Base-by-base conservation (phyloP, 331 rosid genomes). In the Malus hybrid region DNA sequence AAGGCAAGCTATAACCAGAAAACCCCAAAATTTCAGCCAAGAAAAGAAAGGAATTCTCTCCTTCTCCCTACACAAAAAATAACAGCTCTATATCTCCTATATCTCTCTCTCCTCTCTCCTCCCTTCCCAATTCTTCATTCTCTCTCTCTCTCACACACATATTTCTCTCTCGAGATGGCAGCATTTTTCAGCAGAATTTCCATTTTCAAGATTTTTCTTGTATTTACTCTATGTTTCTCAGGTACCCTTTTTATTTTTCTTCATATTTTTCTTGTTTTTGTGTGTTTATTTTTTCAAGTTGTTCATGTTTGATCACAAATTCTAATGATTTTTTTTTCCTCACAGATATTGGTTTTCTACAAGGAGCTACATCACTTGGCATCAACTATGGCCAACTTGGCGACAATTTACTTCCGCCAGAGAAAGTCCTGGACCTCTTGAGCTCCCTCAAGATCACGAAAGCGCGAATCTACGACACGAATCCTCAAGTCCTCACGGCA, bases 381-480 rank as follows among this genome's bases (percentile, higher is more conserved):
- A 89, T 95, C 81, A 95, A 95, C 82, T 95, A 95, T 61, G 99
- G 99, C 24, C 99, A 95, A 78, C 80, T 95, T 11, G 99, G 87
- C 16, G 82, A 95, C 76, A 87, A 95, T 80, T 77, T 95, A 69
- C 99, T 90, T 2, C 75, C 75, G 6, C 99, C 99, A 3, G 80
- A 85, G 20, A 82, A 88, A 73, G 99, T 92, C 32, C 78, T 92
- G 0, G 90, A 84, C 22, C 83, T 95, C 67, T 75, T 95, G 65
- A 90, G 82, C 56, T 71, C 98, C 57, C 76, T 88, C 0, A 88
- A 77, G 73, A 56, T 95, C 78, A 90, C 93, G 12, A 95, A 88
- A 78, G 86, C 90, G 46, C 85, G 99, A 84, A 95, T 95, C 15
- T 95, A 95, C 32, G 98, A 92, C 81, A 95, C 99, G 1, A 92